These are phyloP conservation scores for Clausena lansium DNA, from an alignment of 345 rosid genomes.

Conservation along the genomic window DNA sequence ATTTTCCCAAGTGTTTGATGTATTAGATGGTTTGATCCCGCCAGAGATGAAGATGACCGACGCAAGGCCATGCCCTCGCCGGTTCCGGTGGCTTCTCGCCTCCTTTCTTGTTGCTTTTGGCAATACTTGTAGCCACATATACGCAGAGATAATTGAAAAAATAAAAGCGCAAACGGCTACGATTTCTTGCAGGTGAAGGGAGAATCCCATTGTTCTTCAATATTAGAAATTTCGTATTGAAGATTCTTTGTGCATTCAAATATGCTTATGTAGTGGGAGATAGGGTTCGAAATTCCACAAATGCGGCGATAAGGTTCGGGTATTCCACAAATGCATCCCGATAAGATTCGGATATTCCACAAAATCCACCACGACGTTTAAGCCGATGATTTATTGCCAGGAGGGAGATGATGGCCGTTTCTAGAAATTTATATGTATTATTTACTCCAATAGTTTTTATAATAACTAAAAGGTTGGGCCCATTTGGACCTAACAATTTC, in stretches of 20 bases:
- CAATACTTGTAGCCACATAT: not conserved
- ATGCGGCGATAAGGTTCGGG: too few species aligned
- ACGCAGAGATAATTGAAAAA: slow-evolving; percentile 8
- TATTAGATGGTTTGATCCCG: slow-evolving; percentile 13
- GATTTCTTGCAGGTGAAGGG: not conserved
- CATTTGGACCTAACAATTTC: too few species aligned
- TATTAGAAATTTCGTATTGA: not conserved
- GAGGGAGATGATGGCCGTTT: too few species aligned
- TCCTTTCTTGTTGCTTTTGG: not conserved
- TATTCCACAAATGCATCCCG: too few species aligned
- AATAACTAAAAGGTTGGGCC: too few species aligned
- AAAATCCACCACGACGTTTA: too few species aligned
- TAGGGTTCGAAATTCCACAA: too few species aligned
- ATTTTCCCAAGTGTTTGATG: slow-evolving; percentile 23
- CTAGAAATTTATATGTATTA: too few species aligned
- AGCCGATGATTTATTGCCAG: too few species aligned
- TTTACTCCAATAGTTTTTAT: too few species aligned
- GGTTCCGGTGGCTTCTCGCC: slow-evolving; percentile 25
- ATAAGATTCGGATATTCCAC: too few species aligned
- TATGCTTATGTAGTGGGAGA: too few species aligned
- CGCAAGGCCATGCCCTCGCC: slow-evolving; percentile 29
- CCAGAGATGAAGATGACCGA: slow-evolving; percentile 32
- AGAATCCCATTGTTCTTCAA: slow-evolving; percentile 4
- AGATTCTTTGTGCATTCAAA: not conserved
- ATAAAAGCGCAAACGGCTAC: not conserved